Evolutionary conservation across 805 yeast genomes (phyloP).

Genomic region (Candida montana): DNA sequence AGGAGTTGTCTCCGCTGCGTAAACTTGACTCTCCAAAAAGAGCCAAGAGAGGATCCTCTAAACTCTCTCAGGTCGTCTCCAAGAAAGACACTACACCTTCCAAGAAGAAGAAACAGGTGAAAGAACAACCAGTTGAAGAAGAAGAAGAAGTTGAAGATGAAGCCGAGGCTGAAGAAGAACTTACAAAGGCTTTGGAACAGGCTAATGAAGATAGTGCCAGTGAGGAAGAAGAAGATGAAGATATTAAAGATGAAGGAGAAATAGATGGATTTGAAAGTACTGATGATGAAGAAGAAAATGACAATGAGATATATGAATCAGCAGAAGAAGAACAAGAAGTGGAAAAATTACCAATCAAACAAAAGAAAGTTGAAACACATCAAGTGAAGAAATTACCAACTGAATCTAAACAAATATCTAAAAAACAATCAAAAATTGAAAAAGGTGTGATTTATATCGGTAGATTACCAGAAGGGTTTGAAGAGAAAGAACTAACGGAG

Average conservation of each 20-base stretch:
- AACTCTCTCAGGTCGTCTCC: background rate
- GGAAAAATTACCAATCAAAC: slow-evolving; percentile 9
- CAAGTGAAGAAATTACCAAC: slow-evolving; percentile 22
- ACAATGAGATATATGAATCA: slow-evolving; percentile 15
- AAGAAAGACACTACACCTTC: background rate
- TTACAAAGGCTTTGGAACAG: background rate
- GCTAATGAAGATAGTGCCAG: background rate
- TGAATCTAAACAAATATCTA: slow-evolving; percentile 16
- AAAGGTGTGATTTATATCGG: slow-evolving; percentile 84
- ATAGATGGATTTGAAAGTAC: slow-evolving; percentile 15
- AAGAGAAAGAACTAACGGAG: slow-evolving; percentile 66
- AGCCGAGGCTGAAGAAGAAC: slow-evolving; percentile 7
- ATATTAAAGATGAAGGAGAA: slow-evolving; percentile 10
- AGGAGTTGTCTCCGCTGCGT: slow-evolving; percentile 6
- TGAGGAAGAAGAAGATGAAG: slow-evolving; percentile 12
- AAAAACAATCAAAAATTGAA: slow-evolving; percentile 23
- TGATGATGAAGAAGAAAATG: slow-evolving; percentile 26
- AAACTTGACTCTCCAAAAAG: slow-evolving; percentile 8
- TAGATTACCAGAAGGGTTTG: slow-evolving; percentile 87
- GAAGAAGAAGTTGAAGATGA: slow-evolving; percentile 20
- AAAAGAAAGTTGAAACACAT: slow-evolving; percentile 22
- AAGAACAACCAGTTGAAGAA: slow-evolving; percentile 22
- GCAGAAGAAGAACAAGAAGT: slow-evolving; percentile 13
- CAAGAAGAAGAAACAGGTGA: slow-evolving; percentile 7
- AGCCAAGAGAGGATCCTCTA: slow-evolving; percentile 7